Evolutionary conservation across 257 asterid genomes (phyloP), one percentile per base, ranked within the genome.

Genomic region (Petunia secreta): DNA sequence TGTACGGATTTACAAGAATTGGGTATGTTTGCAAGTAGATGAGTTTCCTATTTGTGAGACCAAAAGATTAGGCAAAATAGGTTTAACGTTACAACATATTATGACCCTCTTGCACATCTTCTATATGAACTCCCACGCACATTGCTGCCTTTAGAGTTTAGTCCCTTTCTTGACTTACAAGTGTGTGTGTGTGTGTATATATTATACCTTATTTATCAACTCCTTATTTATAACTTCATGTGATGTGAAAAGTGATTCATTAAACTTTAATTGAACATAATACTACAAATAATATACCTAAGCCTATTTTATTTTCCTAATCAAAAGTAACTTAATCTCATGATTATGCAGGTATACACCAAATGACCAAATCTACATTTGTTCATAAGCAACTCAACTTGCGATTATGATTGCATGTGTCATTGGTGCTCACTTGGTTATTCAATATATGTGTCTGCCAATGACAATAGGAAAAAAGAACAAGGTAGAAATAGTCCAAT

Each of bases 101-200:
- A 10, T 41, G 81, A 64, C 84, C 85, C 13, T 6, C 83, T 11
- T 68, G 78, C 68, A n/a, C 58, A 67, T 52, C 63, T 60, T 81
- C 63, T 75, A 6, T 66, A 59, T 68, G 10, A 57, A 16, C 77
- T 50, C 0, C 41, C 14, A 2, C 43, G 1, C 38, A 15, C 48
- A 6, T 38, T 43, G 79, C 79, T 73, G 74, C 53, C 74, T 80
- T 43, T 14, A 43, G 16, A 68, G 83, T 69, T 80, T 38, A 48
- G 13, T 48, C 15, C 37, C 37, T 39, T 15, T 38, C 1, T 10
- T 55, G 41, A 66, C 16, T 39, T 3, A 43, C 50, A 58, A 80
- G 25, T 39, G 7, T n/a, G n/a, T n/a, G n/a, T n/a, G n/a, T n/a
- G n/a, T n/a, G n/a, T n/a, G n/a, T n/a, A n/a, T n/a, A n/a, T n/a